A percentile compares a stretch with the other conserved stretches of the same genome.
Evolutionary conservation across 495 filamentous ascomycete genomes (phyloP).

Genomic region (Aspergillus conjunctus): DNA sequence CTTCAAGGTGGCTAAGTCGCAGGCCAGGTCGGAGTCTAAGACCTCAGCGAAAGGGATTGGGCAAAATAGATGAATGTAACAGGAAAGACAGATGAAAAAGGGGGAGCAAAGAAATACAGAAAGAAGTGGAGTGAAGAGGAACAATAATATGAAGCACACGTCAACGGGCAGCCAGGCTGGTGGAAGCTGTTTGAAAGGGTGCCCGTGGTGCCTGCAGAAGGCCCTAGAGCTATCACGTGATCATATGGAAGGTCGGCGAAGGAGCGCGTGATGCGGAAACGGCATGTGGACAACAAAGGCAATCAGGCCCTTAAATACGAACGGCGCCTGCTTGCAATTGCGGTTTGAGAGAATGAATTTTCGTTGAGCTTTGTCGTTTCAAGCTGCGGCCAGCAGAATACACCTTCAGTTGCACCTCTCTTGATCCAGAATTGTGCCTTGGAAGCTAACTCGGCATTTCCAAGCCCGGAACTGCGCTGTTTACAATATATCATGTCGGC

Average conservation of each 20-base stretch:
- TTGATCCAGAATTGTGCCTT: not conserved
- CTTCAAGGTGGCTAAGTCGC: conserved; percentile 31
- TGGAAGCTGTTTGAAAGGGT: conserved; percentile 30
- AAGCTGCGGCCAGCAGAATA: not conserved
- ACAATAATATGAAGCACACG: conserved; percentile 45
- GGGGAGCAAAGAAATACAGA: conserved; percentile 21
- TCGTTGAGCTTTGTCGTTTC: not conserved
- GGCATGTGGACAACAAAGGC: conserved; percentile 13
- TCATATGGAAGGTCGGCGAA: conserved; percentile 11
- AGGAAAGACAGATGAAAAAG: conserved; percentile 24
- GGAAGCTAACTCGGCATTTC: not conserved
- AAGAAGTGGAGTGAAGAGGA: conserved; percentile 34
- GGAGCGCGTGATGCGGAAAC: conserved; percentile 16
- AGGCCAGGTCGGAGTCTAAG: conserved; percentile 11
- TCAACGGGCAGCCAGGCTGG: conserved; percentile 41
- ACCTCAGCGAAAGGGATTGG: conserved; percentile 11
- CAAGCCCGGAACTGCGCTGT: not conserved
- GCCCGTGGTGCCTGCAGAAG: conserved; percentile 29
- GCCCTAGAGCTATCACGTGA: conserved; percentile 32
- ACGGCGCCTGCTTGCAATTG: not conserved
- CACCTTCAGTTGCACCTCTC: not conserved
- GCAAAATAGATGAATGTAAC: conserved; percentile 20
- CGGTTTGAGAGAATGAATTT: not conserved
- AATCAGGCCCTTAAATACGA: not conserved
- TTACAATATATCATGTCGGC: conserved; percentile 36